A percentile compares a stretch with the other conserved stretches of the same genome.
phyloP scores from a whole-genome alignment of 1,139 yeast genomes.

The Yarrowia galli region DNA sequence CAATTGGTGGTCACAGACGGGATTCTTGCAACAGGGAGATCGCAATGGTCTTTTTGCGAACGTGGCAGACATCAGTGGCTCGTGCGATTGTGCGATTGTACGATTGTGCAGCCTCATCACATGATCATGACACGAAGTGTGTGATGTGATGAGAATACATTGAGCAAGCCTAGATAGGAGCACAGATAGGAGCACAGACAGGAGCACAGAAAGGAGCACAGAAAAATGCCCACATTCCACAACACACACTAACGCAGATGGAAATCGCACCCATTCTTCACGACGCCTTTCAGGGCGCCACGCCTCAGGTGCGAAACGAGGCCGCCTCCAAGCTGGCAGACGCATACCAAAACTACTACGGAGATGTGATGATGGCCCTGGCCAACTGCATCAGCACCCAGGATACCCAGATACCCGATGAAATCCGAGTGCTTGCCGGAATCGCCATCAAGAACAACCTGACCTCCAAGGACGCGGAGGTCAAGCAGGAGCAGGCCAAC shows the following conservation, averaged over 20 bases:
- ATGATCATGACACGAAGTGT: not conserved
- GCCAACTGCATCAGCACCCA: conserved; percentile 76
- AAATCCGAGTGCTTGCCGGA: conserved; percentile 93
- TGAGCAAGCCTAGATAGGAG: too few species aligned
- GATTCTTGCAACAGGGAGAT: too few species aligned
- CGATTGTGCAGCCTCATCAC: too few species aligned
- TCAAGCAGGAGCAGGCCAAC: conserved; percentile 47
- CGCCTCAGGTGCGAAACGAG: conserved; percentile 61
- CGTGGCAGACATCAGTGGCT: not conserved
- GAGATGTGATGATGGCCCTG: conserved; percentile 71
- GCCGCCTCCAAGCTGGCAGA: conserved; percentile 82
- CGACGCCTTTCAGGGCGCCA: conserved; percentile 61
- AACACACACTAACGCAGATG: conserved; percentile 51
- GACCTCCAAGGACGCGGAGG: conserved; percentile 64
- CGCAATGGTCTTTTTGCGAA: too few species aligned
- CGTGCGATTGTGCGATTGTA: too few species aligned
- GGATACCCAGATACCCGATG: conserved; percentile 61
- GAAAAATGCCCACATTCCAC: too few species aligned
- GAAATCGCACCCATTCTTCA: conserved; percentile 78
- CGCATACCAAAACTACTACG: conserved; percentile 79
- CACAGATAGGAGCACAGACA: too few species aligned
- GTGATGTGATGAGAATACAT: too few species aligned
- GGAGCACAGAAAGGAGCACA: too few species aligned
- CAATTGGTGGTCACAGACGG: too few species aligned
- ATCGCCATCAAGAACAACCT: conserved; percentile 86